Conservation (phyloP, 2,329 filamentous ascomycete genomes). For the Diaporthe citrichinensis region DNA sequence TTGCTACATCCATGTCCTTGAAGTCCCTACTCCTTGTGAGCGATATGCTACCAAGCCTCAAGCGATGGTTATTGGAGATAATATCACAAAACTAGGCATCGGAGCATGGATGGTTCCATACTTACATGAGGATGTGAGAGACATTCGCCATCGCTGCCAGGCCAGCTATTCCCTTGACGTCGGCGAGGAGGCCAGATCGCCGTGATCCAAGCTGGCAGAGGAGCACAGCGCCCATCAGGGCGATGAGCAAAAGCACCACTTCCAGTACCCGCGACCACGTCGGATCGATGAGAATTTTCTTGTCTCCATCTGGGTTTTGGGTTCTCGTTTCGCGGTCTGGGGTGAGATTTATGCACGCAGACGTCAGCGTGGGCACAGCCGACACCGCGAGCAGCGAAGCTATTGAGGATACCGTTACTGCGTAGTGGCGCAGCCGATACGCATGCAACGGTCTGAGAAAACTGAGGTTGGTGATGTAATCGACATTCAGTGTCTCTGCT, state of each 20-base stretch:
- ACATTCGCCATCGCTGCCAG: slow-evolving; percentile 82
- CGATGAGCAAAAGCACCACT: slow-evolving; percentile 68
- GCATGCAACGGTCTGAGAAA: slow-evolving; percentile 76
- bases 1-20: slow-evolving; percentile 77
- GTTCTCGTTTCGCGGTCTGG: slow-evolving; percentile 64
- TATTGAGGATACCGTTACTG: slow-evolving; percentile 76
- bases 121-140: slow-evolving; percentile 56
- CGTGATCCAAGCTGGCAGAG: slow-evolving; percentile 73
- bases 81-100: too few species aligned
- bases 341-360: slow-evolving; percentile 71
- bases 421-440: slow-evolving; percentile 74
- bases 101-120: background rate
- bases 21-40: slow-evolving; percentile 64
- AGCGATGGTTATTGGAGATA: background rate
- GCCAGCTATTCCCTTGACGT: slow-evolving; percentile 81
- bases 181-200: slow-evolving; percentile 75
- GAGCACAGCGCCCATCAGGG: slow-evolving; percentile 69
- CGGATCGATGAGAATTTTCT: slow-evolving; percentile 69
- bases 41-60: background rate
- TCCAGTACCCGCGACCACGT: slow-evolving; percentile 75
- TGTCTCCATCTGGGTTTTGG: slow-evolving; percentile 57
- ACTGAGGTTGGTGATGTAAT: slow-evolving; percentile 79
- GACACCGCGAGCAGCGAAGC: slow-evolving; percentile 77
- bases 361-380: slow-evolving; percentile 77
- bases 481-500: slow-evolving; percentile 78